These are phyloP conservation scores for Trebouxiophyceae sp. DNA, from an alignment of 163 green algal genomes.

Conservation along the genomic window DNA sequence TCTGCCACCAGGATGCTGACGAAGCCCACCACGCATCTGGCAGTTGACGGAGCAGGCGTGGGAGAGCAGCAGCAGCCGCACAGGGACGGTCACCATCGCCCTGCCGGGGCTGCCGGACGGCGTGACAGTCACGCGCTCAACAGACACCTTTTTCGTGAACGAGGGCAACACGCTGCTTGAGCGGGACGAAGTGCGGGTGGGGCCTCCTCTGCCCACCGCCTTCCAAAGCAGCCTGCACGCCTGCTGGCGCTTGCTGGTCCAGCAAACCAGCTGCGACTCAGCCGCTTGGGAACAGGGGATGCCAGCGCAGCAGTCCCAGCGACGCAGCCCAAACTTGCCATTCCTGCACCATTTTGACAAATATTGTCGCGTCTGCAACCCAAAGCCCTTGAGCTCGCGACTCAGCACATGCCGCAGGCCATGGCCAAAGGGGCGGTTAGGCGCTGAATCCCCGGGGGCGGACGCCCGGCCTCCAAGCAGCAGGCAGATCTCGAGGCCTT, in stretches of 20 bases:
- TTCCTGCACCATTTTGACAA: neutral
- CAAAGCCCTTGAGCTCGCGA: neutral
- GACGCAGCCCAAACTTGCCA: neutral
- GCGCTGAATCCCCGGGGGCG: too few species aligned
- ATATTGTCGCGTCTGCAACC: neutral
- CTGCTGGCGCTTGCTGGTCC: too few species aligned
- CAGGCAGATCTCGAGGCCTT: too few species aligned
- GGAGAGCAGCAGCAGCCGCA: neutral
- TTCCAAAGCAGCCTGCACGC: neutral
- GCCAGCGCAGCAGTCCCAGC: neutral
- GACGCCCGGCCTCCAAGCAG: too few species aligned
- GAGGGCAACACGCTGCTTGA: neutral
- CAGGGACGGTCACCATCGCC: neutral
- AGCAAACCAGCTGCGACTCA: too few species aligned
- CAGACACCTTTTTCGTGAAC: neutral
- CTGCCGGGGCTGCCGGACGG: neutral
- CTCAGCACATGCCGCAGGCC: neutral
- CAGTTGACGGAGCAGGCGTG: neutral
- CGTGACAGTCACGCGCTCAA: neutral
- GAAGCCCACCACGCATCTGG: neutral
- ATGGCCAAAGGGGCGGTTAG: neutral
- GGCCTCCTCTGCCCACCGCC: neutral
- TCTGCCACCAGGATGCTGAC: neutral
- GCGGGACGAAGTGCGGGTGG: neutral
- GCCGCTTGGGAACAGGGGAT: too few species aligned